Evolutionary conservation across 176 grass and related monocot genomes (phyloP).

Genomic region (Avena atlantica): DNA sequence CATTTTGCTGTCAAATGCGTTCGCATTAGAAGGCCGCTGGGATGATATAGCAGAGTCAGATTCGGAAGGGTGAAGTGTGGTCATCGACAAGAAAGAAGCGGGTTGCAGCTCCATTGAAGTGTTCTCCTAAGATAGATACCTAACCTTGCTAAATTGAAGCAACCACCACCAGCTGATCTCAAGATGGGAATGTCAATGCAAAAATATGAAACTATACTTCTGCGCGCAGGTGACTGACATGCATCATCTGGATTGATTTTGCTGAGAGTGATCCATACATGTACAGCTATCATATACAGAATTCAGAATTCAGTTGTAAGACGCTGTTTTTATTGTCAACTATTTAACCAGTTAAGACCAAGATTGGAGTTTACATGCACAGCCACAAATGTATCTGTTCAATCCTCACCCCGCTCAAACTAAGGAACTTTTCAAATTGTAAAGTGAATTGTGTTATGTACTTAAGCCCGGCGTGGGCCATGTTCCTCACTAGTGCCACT

Average conservation of each 20-base stretch:
- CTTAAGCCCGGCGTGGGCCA: not conserved
- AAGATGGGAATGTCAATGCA: not conserved
- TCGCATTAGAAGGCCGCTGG: constrained; percentile 50
- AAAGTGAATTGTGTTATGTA: constrained; percentile 2
- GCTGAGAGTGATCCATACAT: constrained; percentile 2
- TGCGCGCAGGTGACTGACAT: not conserved
- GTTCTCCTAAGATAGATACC: constrained; percentile 21
- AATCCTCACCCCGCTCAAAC: constrained; percentile 3
- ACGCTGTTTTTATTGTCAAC: not conserved
- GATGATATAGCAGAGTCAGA: constrained; percentile 41
- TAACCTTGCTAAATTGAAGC: constrained; percentile 4
- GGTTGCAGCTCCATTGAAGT: constrained; percentile 48
- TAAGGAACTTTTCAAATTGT: not conserved
- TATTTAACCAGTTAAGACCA: constrained; percentile 5
- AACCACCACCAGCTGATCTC: constrained; percentile 6
- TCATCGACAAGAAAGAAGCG: constrained; percentile 51
- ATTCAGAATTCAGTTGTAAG: not conserved
- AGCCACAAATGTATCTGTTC: constrained; percentile 19
- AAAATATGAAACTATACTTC: not conserved
- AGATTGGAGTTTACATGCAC: constrained; percentile 31
- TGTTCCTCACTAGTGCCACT: constrained; percentile 49
- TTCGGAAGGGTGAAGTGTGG: constrained; percentile 30
- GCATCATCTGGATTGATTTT: constrained; percentile 7
- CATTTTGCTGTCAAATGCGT: constrained; percentile 41
- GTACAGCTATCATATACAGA: constrained; percentile 4